Evolutionary conservation across 2,329 filamentous ascomycete species (phyloP).

Genomic region (Penicillium nordicum): DNA sequence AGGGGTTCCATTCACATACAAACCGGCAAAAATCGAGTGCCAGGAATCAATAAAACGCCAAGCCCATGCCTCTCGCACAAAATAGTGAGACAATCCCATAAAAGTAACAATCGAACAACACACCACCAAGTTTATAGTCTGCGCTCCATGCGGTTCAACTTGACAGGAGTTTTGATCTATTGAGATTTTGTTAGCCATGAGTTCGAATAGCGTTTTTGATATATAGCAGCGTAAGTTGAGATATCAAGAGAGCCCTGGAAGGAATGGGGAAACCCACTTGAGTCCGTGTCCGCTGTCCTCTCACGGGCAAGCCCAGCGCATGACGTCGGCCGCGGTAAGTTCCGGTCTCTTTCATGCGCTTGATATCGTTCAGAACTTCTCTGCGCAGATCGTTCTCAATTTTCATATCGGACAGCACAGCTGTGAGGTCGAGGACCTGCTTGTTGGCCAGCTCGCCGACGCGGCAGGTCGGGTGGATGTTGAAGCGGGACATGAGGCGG

Average conservation of each 20-base stretch:
- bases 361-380: slow-evolving; percentile 79
- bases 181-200: slow-evolving; percentile 18
- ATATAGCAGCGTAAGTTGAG: neutral
- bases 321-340: slow-evolving; percentile 85
- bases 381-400: slow-evolving; percentile 85
- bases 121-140: slow-evolving; percentile 32
- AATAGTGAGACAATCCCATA: slow-evolving; percentile 21
- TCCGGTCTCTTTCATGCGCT: slow-evolving; percentile 82
- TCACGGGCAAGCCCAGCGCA: slow-evolving; percentile 85
- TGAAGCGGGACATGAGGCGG: slow-evolving; percentile 80
- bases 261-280: slow-evolving; percentile 51
- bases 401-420: slow-evolving; percentile 84
- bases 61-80: slow-evolving; percentile 24
- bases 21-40: slow-evolving; percentile 14
- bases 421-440: slow-evolving; percentile 76
- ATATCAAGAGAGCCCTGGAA: neutral
- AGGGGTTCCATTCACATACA: slow-evolving; percentile 20
- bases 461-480: slow-evolving; percentile 78
- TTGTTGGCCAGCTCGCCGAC: slow-evolving; percentile 71
- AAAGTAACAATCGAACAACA: slow-evolving; percentile 15
- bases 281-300: slow-evolving; percentile 82
- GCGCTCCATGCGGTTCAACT: slow-evolving; percentile 58
- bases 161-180: slow-evolving; percentile 58
- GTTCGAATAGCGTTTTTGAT: neutral
- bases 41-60: slow-evolving; percentile 24